Conservation (phyloP, 148 eudicot species). For the Nyssa sinensis region DNA sequence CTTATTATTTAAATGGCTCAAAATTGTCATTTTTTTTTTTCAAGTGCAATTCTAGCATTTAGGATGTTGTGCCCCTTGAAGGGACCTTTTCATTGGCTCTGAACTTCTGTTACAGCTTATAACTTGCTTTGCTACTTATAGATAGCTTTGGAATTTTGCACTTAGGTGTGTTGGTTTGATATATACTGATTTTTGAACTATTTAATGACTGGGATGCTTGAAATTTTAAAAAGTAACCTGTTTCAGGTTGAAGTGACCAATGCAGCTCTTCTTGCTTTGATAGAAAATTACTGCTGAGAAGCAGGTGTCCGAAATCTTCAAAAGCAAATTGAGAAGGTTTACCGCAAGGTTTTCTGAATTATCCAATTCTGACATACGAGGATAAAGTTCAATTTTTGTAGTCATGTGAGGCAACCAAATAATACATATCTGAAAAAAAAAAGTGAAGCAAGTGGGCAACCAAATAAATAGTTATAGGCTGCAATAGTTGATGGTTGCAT, state of each 20-base stretch:
- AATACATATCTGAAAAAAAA: no score
- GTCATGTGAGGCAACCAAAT: neutral
- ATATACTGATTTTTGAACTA: neutral
- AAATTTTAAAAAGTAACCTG: neutral
- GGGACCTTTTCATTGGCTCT: neutral
- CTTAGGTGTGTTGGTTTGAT: neutral
- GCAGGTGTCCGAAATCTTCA: conserved; percentile 98
- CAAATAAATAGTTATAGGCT: neutral
- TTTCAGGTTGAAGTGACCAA: conserved; percentile 91
- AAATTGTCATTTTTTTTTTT: neutral
- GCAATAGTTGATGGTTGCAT: neutral
- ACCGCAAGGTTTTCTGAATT: conserved; percentile 69
- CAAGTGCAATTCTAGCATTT: neutral
- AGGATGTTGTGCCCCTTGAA: neutral
- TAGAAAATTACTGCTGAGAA: conserved; percentile 95
- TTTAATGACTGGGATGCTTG: neutral
- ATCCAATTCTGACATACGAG: neutral
- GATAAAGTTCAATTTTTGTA: neutral
- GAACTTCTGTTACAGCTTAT: neutral
- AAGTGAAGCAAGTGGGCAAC: no score
- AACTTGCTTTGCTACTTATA: neutral
- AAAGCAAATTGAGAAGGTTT: conserved; percentile 96
- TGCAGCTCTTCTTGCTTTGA: conserved; percentile 83
- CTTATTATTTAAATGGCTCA: no score
- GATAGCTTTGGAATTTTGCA: neutral